A percentile compares a stretch with the other conserved stretches of the same genome.
Conservation (phyloP, 768 basidiomycete genomes). For the Phanerochaete sordida region DNA sequence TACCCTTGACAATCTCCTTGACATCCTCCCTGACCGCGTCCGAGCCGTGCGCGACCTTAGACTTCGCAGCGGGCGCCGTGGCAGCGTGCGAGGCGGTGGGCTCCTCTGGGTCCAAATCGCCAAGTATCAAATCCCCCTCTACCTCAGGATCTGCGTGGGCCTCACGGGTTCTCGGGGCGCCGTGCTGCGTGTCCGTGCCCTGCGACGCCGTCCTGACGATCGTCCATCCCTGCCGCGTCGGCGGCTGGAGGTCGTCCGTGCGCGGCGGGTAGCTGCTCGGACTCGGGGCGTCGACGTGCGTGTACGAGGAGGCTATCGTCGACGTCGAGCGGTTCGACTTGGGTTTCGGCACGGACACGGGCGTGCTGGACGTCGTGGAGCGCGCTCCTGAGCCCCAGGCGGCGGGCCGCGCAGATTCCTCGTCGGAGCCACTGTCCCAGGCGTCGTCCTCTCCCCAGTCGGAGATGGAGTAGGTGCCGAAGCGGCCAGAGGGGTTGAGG, state of each 20-base stretch:
- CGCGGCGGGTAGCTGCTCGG: conserved; percentile 72
- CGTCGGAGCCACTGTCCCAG: conserved; percentile 83
- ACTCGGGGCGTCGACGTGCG: conserved; percentile 71
- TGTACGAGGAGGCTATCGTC: conserved; percentile 76
- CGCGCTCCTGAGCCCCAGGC: conserved; percentile 17
- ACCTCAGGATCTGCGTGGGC: conserved; percentile 41
- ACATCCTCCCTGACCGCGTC: conserved; percentile 55
- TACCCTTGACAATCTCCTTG: conserved; percentile 77
- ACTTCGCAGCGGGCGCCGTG: conserved; percentile 27
- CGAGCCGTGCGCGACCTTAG: conserved; percentile 41
- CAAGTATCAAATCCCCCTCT: conserved; percentile 74
- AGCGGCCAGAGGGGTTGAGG: conserved; percentile 44
- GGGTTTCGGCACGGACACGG: conserved; percentile 53
- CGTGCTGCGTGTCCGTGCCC: conserved; percentile 22
- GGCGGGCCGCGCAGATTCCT: conserved; percentile 56
- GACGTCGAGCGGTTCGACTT: conserved; percentile 54
- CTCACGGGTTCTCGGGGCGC: conserved; percentile 3
- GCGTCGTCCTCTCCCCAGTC: conserved; percentile 87
- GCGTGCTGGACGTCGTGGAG: conserved; percentile 33
- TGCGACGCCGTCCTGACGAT: conserved; percentile 52
- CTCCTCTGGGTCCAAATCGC: conserved; percentile 64
- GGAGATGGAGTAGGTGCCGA: conserved; percentile 39
- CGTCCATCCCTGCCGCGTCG: conserved; percentile 69
- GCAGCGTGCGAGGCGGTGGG: conserved; percentile 26
- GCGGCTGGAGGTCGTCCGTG: conserved; percentile 34